Conservation (phyloP, 192 early-diverging fungal genomes). For the Backusella morwellensis region DNA sequence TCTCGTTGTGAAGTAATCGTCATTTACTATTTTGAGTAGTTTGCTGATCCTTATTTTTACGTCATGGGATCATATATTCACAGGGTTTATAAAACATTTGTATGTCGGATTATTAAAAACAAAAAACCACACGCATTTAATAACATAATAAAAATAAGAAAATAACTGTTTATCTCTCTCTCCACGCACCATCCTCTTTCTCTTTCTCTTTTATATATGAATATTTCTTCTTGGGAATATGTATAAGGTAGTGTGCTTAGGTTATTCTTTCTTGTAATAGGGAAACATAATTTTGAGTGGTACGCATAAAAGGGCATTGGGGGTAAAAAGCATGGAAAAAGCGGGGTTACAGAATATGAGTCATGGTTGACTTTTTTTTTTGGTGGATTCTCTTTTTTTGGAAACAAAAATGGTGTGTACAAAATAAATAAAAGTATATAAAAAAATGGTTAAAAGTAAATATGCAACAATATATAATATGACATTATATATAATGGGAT, state of each 20-base stretch:
- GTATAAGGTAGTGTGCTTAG: background rate
- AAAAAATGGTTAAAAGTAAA: background rate
- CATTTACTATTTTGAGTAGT: background rate
- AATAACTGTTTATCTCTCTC: background rate
- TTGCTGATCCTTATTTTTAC: background rate
- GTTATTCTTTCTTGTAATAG: background rate
- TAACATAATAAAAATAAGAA: background rate
- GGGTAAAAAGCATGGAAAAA: background rate
- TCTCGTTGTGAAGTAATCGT: background rate
- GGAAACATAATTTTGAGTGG: background rate
- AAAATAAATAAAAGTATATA: background rate
- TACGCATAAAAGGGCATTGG: background rate
- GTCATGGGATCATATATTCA: background rate
- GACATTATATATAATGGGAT: background rate
- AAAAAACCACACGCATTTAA: background rate
- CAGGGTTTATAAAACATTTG: background rate
- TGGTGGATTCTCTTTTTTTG: background rate
- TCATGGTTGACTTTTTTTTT: conserved; percentile 1
- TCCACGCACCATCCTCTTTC: background rate
- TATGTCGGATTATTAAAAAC: background rate
- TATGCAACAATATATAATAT: background rate
- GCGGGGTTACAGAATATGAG: conserved; percentile 6
- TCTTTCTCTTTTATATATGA: background rate
- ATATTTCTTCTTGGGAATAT: background rate
- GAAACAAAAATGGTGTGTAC: background rate